Conservation (phyloP, 148 eudicot genomes). For the Cornus controversa region DNA sequence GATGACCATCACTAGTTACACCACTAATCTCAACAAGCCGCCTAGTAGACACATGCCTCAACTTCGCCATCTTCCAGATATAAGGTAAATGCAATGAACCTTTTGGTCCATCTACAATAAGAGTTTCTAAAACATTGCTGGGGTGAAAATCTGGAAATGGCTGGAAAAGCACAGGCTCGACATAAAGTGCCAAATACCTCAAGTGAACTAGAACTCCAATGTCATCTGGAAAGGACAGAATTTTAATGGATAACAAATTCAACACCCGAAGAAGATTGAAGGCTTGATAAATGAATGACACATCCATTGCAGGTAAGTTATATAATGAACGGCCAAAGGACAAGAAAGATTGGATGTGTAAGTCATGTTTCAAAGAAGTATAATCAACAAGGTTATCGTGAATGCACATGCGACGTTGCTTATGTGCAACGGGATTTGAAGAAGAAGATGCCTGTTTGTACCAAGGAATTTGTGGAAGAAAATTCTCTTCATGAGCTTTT, state of each 20-base stretch:
- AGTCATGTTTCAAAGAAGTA: too few relatives aligned
- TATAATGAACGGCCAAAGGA: too few relatives aligned
- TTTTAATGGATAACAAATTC: neutral
- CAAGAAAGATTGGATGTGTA: too few relatives aligned
- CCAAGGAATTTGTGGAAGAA: neutral
- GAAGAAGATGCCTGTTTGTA: too few relatives aligned
- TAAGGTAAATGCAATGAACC: neutral
- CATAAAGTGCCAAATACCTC: slow-evolving; percentile 14
- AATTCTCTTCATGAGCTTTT: slow-evolving; percentile 15
- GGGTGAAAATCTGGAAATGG: too few relatives aligned
- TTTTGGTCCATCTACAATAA: neutral
- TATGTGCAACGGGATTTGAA: too few relatives aligned
- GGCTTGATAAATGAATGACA: too few relatives aligned
- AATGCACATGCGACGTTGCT: too few relatives aligned
- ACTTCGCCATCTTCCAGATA: slow-evolving; percentile 4
- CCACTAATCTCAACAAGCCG: neutral
- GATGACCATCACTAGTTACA: neutral
- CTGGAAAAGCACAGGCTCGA: neutral
- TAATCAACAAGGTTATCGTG: too few relatives aligned
- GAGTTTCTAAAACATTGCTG: slow-evolving; percentile 21
- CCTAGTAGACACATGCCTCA: slow-evolving; percentile 13
- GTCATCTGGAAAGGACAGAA: neutral
- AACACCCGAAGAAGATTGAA: neutral
- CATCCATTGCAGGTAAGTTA: too few relatives aligned
- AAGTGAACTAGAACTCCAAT: slow-evolving; percentile 1